A percentile compares a stretch with the other conserved stretches of the same genome.
Evolutionary conservation across 768 basidiomycete genomes (phyloP).

Genomic region (Boletus barrowsii): DNA sequence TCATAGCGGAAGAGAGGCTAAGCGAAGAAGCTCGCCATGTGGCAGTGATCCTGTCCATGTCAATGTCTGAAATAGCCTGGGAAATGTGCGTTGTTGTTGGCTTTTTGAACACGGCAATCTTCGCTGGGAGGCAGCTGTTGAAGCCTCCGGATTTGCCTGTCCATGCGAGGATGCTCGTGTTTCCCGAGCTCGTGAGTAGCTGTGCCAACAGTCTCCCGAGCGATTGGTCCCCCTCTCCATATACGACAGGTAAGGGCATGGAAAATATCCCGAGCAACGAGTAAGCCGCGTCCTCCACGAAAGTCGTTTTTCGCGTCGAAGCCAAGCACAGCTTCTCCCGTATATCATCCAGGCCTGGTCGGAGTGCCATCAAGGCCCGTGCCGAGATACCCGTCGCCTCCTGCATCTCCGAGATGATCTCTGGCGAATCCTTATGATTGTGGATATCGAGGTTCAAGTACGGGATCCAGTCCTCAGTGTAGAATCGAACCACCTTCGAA

Average conservation of each 20-base stretch:
- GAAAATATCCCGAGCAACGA: constrained; percentile 13
- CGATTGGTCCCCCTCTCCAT: constrained; percentile 9
- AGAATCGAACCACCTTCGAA: constrained; percentile 8
- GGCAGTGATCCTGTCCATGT: not conserved
- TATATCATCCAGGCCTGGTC: constrained; percentile 4
- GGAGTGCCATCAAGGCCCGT: not conserved
- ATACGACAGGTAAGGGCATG: not conserved
- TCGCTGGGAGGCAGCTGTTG: constrained; percentile 12
- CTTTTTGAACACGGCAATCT: not conserved
- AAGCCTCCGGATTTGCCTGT: constrained; percentile 2
- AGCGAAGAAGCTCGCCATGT: not conserved
- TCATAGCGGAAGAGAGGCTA: not conserved
- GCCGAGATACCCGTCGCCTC: not conserved
- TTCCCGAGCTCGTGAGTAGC: constrained; percentile 5
- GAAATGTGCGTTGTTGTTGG: not conserved
- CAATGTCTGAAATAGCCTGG: not conserved
- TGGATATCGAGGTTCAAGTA: not conserved
- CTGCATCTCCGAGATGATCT: constrained; percentile 8
- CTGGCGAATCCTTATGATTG: constrained; percentile 5
- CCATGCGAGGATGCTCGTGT: constrained; percentile 9
- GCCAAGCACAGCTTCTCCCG: constrained; percentile 13
- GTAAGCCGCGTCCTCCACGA: constrained; percentile 12
- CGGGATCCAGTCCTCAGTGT: not conserved
- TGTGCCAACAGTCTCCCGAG: constrained; percentile 6
- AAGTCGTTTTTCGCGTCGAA: constrained; percentile 4